A percentile compares a stretch with the other conserved stretches of the same genome.
phyloP scores from a whole-genome alignment of 768 basidiomycete genomes.

The Suillus variegatus region DNA sequence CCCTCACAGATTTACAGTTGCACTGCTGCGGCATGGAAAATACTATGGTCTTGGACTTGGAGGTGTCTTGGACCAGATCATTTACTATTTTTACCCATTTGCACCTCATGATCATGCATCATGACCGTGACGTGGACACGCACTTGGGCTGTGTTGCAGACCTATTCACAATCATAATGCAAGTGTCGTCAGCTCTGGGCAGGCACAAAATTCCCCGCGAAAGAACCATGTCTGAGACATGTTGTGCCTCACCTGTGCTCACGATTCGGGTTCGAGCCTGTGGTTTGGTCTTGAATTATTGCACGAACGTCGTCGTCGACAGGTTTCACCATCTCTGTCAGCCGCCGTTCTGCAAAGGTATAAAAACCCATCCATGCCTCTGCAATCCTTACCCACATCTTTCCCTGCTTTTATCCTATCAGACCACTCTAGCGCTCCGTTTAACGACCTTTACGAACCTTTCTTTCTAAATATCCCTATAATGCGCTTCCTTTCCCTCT shows the following conservation, averaged over 20 bases:
- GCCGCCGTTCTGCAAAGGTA: background rate
- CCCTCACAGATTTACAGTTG: background rate
- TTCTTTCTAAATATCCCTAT: constrained; percentile 16
- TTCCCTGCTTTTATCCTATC: constrained; percentile 7
- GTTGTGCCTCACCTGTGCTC: background rate
- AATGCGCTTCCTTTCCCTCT: constrained; percentile 25
- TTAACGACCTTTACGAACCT: background rate
- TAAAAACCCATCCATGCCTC: background rate
- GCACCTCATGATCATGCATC: background rate
- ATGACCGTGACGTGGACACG: background rate
- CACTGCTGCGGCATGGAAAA: background rate
- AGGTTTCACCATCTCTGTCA: constrained; percentile 2
- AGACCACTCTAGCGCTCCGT: background rate
- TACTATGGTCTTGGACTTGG: background rate
- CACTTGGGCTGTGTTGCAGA: background rate
- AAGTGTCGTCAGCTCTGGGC: background rate
- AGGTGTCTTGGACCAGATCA: background rate
- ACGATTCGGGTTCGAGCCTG: background rate
- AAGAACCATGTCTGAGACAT: background rate
- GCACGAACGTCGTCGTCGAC: background rate
- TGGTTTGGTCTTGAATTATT: background rate
- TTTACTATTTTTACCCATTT: background rate
- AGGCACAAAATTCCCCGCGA: background rate
- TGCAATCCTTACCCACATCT: constrained; percentile 16
- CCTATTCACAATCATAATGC: background rate